Conservation (phyloP, 2,329 filamentous ascomycete genomes). For the Orbilia javanica region DNA sequence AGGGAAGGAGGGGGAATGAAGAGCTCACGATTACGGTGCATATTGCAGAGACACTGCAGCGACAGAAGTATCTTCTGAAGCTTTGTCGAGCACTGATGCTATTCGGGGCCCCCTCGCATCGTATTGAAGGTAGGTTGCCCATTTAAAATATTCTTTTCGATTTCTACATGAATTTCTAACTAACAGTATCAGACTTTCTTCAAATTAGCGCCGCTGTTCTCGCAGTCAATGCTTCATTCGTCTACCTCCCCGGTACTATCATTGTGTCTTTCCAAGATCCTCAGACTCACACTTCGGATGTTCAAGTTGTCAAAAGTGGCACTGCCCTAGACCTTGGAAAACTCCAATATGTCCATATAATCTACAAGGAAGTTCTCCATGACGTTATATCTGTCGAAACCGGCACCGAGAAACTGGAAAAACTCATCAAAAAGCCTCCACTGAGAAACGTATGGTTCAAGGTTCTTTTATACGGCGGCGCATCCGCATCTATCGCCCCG, state of each 20-base stretch:
- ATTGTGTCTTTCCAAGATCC: constrained; percentile 88
- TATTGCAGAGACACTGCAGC: constrained; percentile 78
- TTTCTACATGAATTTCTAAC: constrained; percentile 68
- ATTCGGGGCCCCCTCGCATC: constrained; percentile 73
- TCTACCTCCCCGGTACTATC: constrained; percentile 94
- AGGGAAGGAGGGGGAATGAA: constrained; percentile 35
- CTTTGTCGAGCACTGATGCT: constrained; percentile 88
- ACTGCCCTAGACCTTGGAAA: constrained; percentile 81
- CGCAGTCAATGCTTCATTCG: constrained; percentile 89
- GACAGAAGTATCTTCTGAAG: constrained; percentile 85
- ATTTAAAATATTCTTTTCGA: not conserved
- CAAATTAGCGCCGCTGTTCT: constrained; percentile 86
- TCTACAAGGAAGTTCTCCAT: constrained; percentile 85
- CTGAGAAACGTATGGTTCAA: constrained; percentile 62
- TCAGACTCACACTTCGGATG: constrained; percentile 80
- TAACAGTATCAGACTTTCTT: constrained; percentile 80
- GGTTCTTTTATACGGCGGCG: constrained; percentile 79
- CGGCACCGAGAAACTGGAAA: constrained; percentile 74
- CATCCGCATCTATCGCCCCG: constrained; percentile 80
- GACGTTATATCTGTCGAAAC: constrained; percentile 79
- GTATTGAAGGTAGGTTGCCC: constrained; percentile 48
- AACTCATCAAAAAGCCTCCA: constrained; percentile 60
- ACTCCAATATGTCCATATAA: constrained; percentile 78
- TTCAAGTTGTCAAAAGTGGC: constrained; percentile 78
- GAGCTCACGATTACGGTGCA: constrained; percentile 70